Evolutionary conservation across 139 green algal genomes (phyloP), one percentile per base, ranked within the genome.

Genomic region (Picochlorum sp.): DNA sequence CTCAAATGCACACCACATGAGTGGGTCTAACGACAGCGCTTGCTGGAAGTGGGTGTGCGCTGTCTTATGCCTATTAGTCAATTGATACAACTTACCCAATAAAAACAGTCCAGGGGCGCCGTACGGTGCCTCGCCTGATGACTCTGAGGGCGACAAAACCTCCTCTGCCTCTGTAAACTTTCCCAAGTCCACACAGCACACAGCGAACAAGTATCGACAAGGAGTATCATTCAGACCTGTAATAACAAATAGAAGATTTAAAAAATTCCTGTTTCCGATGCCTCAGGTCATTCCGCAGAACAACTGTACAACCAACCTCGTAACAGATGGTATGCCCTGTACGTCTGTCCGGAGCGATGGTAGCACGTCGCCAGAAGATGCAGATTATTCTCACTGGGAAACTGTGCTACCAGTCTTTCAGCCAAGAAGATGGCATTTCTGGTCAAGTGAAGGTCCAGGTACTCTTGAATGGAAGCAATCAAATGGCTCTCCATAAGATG

Each of bases 1-100:
- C 68, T 96, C 85, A 69, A 86, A 95, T 2, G 92, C 87, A n/a
- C 61, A 77, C 91, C 91, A 97, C 62, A 95, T 65, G 65, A 95
- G 75, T 7, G 88, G 88, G 66, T 96, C 83, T 23, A 84, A n/a
- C 2, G 56, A 57, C 55, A 95, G 79, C n/a, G 66, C 66, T 1
- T 63, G 59, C 15, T 55, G 55, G 59, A 88, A 94, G 55, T 85
- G 82, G 0, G 72, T 64, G 20, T 79, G 75, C 11, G 92, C 92
- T 4, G 77, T 67, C 15, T 64, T 49, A 21, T 66, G 56, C 28
- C 85, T 64, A 45, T 85, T 80, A 4, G 77, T 80, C 28, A 88
- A 67, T 34, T 82, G 78, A 65, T 72, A 81, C 61, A 92, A 81
- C 28, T 77, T 67, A 2, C 87, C 91, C 11, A 97, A 74, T 56